Percentiles rank a stretch among this genome's conserved stretches.
Evolutionary conservation across 805 yeast genomes (phyloP).

Genomic region (Schwanniomyces sp.): DNA sequence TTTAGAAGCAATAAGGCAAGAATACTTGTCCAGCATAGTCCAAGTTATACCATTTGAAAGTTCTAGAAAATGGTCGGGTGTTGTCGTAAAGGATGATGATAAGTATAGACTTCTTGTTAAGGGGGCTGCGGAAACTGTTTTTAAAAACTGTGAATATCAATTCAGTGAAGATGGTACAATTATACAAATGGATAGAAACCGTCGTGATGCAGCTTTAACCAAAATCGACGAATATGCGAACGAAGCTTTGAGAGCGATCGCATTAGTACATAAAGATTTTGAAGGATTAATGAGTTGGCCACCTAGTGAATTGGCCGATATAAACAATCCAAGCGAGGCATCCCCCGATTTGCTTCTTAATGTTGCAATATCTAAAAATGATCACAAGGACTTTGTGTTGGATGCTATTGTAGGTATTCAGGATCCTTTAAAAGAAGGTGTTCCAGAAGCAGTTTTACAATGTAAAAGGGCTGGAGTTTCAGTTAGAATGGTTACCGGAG

Average conservation of each 20-base stretch:
- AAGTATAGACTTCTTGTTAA: constrained; percentile 68
- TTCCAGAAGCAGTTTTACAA: constrained; percentile 79
- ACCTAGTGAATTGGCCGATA: constrained; percentile 46
- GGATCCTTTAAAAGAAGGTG: constrained; percentile 92
- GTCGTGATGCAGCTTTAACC: constrained; percentile 29
- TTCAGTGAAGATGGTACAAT: constrained; percentile 25
- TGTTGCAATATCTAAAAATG: constrained; percentile 20
- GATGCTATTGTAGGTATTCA: constrained; percentile 88
- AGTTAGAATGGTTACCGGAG: constrained; percentile 98
- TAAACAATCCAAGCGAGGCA: constrained; percentile 16
- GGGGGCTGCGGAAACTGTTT: constrained; percentile 93
- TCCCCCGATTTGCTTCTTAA: constrained; percentile 29
- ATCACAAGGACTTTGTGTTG: constrained; percentile 40
- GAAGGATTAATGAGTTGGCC: constrained; percentile 58
- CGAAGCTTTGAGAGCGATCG: constrained; percentile 82
- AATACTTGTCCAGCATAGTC: constrained; percentile 37
- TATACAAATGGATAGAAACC: constrained; percentile 25
- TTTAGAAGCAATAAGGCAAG: constrained; percentile 43
- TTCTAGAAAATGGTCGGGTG: constrained; percentile 88
- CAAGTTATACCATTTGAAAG: constrained; percentile 91
- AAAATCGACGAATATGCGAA: constrained; percentile 59
- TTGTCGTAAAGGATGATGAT: constrained; percentile 54
- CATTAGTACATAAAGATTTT: constrained; percentile 81
- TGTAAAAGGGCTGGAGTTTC: constrained; percentile 91
- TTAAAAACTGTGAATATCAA: constrained; percentile 53